These are phyloP conservation scores for Lasiodiplodia gonubiensis DNA, from an alignment of 2,329 filamentous ascomycete genomes.

Conservation along the genomic window DNA sequence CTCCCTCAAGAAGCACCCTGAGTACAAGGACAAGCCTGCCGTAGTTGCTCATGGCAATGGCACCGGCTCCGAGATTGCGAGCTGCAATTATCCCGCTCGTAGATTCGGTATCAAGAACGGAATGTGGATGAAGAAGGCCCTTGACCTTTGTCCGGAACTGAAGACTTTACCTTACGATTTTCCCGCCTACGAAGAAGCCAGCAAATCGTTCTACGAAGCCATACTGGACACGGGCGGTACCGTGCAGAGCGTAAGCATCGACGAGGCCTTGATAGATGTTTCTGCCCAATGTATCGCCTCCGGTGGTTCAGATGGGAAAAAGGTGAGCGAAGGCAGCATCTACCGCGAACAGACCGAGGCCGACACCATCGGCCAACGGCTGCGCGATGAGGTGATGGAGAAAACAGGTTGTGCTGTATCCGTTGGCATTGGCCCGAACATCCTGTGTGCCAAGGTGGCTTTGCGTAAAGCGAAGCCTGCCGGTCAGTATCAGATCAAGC, in stretches of 20 bases:
- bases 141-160: conserved; percentile 81
- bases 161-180: conserved; percentile 97
- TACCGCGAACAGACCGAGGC: conserved; percentile 80
- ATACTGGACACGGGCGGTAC: conserved; percentile 79
- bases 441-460: conserved; percentile 89
- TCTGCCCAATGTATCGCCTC: conserved; percentile 71
- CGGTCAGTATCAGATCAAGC: conserved; percentile 86
- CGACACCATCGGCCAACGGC: conserved; percentile 68
- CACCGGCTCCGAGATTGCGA: conserved; percentile 90
- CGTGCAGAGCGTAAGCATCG: conserved; percentile 95
- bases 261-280: conserved; percentile 89
- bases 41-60: conserved; percentile 89
- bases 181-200: conserved; percentile 90
- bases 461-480: conserved; percentile 92
- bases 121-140: conserved; percentile 98
- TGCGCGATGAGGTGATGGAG: conserved; percentile 73
- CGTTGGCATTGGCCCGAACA: conserved; percentile 88
- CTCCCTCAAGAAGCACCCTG: conserved; percentile 77
- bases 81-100: conserved; percentile 93
- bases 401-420: conserved; percentile 87
- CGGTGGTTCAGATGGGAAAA: conserved; percentile 69
- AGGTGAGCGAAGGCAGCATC: conserved; percentile 70
- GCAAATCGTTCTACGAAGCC: conserved; percentile 82
- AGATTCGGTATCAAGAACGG: conserved; percentile 90
- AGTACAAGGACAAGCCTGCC: conserved; percentile 77